Conservation (phyloP, 2,329 filamentous ascomycete genomes). For the Uncinocarpus reesii region DNA sequence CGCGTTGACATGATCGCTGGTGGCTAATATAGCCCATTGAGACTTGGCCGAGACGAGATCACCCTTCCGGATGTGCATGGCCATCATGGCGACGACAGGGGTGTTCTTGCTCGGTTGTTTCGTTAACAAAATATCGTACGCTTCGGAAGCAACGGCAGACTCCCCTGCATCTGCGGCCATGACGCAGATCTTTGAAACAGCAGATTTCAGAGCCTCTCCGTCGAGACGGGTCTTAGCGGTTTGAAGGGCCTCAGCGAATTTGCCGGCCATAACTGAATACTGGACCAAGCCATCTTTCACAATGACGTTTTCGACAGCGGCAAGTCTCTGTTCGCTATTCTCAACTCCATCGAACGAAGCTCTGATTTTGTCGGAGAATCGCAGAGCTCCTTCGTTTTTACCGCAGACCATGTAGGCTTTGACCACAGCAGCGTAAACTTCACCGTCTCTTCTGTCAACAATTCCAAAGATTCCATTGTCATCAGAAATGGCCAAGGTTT, state of each 20-base stretch:
- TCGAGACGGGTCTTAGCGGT: conserved; percentile 55
- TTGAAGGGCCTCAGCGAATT: conserved; percentile 61
- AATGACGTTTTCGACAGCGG: conserved; percentile 60
- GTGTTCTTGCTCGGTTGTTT: conserved; percentile 42
- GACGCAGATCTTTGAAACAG: conserved; percentile 64
- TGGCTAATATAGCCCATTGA: conserved; percentile 67
- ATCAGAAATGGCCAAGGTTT: conserved; percentile 71
- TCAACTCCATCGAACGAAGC: conserved; percentile 41
- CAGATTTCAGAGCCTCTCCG: conserved; percentile 48
- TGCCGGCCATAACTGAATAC: conserved; percentile 59
- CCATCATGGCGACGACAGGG: conserved; percentile 70
- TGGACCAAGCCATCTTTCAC: conserved; percentile 67
- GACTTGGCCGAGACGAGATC: conserved; percentile 66
- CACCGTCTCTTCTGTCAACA: conserved; percentile 62
- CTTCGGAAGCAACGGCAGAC: conserved; percentile 55
- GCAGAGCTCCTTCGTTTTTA: conserved; percentile 68
- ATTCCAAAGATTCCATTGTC: conserved; percentile 62
- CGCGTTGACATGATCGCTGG: conserved; percentile 46
- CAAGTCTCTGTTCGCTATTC: conserved; percentile 47
- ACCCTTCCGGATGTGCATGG: conserved; percentile 72
- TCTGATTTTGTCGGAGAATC: conserved; percentile 74
- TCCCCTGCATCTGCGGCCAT: conserved; percentile 71
- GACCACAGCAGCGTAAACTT: conserved; percentile 85
- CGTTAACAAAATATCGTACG: conserved; percentile 50
- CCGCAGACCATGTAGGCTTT: conserved; percentile 77